Evolutionary conservation across 768 basidiomycete species (phyloP), one percentile per base, ranked within the genome.

Genomic region (Collybiopsis confluens): DNA sequence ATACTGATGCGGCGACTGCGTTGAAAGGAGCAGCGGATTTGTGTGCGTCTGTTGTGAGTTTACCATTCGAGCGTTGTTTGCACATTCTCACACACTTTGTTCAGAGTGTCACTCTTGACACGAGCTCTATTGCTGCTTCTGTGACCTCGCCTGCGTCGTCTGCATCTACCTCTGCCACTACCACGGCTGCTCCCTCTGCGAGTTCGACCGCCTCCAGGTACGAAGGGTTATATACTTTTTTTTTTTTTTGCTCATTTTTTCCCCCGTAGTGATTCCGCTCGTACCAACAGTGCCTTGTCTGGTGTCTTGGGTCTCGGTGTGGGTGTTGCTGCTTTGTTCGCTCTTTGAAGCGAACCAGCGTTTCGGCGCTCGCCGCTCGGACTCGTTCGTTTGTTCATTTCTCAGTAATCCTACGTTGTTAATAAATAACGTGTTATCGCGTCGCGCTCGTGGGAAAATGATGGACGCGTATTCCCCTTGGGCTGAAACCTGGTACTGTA

Each of bases 41-140:
- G 41, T 86, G 85, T 56, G 63, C 62, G 0, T 64, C 70, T 40
- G 81, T 77, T 35, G 83, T 85, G 69, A 54, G 80, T 74, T 44
- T 21, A 44, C 42, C 15, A 4, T 10, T 18, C 44, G 26, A 18
- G 21, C 18, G 26, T 21, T n/a, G 21, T 41, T 20, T 21, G 3
- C 16, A 41, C 38, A 8, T 41, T 41, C 24, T 8, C 44, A 45
- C 16, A 10, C 5, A 4, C 44, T 13, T n/a, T 45, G 16, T 45
- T 20, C 11, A 46, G 45, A 28, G 45, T 9, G 45, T 46, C n/a
- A 46, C 45, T 6, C 28, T 46, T 5, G 27, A 46, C 33, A 10
- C 27, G 3, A 46, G 45, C n/a, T 46, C 45, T 8, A 46, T 46
- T 4, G 11, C 33, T 18, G 45, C 28, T 11, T 16, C 27, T 3